These are phyloP conservation scores for Pleurotus giganteus DNA, from an alignment of 768 basidiomycete genomes.

Conservation along the genomic window DNA sequence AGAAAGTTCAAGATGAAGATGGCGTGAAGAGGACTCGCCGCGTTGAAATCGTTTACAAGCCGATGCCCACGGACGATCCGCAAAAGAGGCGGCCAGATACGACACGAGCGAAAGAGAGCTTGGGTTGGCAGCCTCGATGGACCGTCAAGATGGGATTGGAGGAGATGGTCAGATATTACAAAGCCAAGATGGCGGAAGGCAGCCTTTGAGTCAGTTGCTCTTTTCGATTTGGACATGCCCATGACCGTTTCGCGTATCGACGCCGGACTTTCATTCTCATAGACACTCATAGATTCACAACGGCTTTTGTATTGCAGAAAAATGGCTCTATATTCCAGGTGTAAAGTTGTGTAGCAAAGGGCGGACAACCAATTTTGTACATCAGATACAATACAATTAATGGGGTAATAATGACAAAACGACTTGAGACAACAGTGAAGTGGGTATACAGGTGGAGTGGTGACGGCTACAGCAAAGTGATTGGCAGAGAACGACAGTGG, in stretches of 20 bases:
- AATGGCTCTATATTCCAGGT: not conserved
- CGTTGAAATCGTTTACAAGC: slow-evolving; percentile 72
- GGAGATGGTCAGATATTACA: slow-evolving; percentile 95
- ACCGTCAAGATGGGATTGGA: slow-evolving; percentile 89
- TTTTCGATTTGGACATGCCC: too few species aligned
- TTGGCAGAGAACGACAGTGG: too few species aligned
- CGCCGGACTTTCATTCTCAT: not conserved
- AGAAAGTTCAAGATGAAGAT: slow-evolving; percentile 88
- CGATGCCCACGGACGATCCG: slow-evolving; percentile 91
- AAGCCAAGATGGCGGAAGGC: slow-evolving; percentile 84
- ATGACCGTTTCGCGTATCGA: too few species aligned
- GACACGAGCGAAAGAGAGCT: slow-evolving; percentile 76
- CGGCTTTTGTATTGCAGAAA: not conserved
- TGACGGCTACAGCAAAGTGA: not conserved
- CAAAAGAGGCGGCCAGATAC: slow-evolving; percentile 94
- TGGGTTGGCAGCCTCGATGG: slow-evolving; percentile 94
- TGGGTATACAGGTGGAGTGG: not conserved
- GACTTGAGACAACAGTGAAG: too few species aligned
- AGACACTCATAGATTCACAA: not conserved
- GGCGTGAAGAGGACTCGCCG: slow-evolving; percentile 48
- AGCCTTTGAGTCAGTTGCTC: slow-evolving; percentile 44
- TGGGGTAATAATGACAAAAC: too few species aligned
- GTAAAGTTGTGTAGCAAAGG: not conserved
- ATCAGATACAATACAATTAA: not conserved
- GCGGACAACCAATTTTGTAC: slow-evolving; percentile 1